A percentile compares a stretch with the other conserved stretches of the same genome.
Evolutionary conservation across 371 early-diverging fungal genomes (phyloP).

Genomic region (Saksenaea vasiformis): DNA sequence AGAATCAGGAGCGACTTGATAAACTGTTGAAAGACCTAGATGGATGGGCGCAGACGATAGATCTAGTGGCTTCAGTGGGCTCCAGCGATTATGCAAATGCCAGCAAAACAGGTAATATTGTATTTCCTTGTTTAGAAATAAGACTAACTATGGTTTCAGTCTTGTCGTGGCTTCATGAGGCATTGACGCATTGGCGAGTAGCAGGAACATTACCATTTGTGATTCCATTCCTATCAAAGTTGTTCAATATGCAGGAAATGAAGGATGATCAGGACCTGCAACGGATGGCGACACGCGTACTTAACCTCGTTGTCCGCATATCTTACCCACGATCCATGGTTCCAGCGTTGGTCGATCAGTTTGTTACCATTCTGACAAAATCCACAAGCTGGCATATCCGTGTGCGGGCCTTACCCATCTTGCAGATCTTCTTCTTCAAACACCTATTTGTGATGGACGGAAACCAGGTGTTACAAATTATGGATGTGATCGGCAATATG

Average conservation of each 20-base stretch:
- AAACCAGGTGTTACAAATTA: conserved; percentile 53
- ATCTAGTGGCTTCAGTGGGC: conserved; percentile 28
- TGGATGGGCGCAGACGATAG: conserved; percentile 41
- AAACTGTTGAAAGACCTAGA: conserved; percentile 32
- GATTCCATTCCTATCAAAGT: conserved; percentile 52
- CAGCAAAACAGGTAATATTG: conserved; percentile 67
- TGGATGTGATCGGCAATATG: conserved; percentile 65
- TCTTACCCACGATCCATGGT: conserved; percentile 61
- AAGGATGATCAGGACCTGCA: conserved; percentile 80
- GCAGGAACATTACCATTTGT: conserved; percentile 59
- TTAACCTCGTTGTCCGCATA: conserved; percentile 54
- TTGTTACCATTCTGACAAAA: conserved; percentile 55
- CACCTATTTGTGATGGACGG: conserved; percentile 64
- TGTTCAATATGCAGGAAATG: conserved; percentile 75
- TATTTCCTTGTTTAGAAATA: not conserved
- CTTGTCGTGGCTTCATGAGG: conserved; percentile 66
- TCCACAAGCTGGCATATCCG: conserved; percentile 77
- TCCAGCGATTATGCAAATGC: conserved; percentile 69
- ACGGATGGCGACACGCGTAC: conserved; percentile 52
- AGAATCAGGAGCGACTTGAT: conserved; percentile 29
- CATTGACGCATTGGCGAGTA: conserved; percentile 53
- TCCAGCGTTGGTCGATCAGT: conserved; percentile 50
- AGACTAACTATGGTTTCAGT: conserved; percentile 35
- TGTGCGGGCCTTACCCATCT: conserved; percentile 67
- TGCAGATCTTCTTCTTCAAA: conserved; percentile 81